These are phyloP conservation scores for Dactylellina leptospora DNA, from an alignment of 2,329 filamentous ascomycete genomes.

Conservation along the genomic window DNA sequence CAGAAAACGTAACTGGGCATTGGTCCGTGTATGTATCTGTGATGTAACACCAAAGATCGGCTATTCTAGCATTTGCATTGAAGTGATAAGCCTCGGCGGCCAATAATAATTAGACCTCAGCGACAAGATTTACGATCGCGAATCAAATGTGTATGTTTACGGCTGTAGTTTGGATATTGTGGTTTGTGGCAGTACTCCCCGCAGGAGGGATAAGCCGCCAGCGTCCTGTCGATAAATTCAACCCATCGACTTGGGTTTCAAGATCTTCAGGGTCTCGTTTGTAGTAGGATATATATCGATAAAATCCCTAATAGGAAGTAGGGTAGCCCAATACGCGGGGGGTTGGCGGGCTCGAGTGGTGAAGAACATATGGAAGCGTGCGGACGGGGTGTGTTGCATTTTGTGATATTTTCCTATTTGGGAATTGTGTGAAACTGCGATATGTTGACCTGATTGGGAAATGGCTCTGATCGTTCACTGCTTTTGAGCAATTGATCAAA, in stretches of 20 bases:
- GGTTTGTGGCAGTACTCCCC: no score
- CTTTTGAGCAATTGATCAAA: not conserved
- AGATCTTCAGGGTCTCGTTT: not conserved
- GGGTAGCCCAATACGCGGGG: not conserved
- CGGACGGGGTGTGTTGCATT: constrained; percentile 16
- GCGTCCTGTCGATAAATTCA: not conserved
- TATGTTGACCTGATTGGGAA: not conserved
- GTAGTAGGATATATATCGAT: not conserved
- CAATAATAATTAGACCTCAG: not conserved
- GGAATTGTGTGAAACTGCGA: not conserved
- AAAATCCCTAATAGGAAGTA: not conserved
- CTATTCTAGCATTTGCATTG: not conserved
- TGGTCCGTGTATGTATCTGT: not conserved
- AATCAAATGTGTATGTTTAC: no score
- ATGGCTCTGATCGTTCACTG: not conserved
- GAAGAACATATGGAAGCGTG: not conserved
- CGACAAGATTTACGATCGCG: no score
- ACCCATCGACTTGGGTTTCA: not conserved
- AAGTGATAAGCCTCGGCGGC: not conserved
- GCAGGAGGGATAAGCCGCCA: no score
- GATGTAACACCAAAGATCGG: not conserved
- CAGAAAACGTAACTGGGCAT: not conserved
- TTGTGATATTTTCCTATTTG: constrained; percentile 20
- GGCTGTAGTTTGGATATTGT: no score
- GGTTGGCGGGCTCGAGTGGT: no score